Conservation (phyloP, 192 early-diverging fungal genomes). For the Martensiomyces pterosporus region DNA sequence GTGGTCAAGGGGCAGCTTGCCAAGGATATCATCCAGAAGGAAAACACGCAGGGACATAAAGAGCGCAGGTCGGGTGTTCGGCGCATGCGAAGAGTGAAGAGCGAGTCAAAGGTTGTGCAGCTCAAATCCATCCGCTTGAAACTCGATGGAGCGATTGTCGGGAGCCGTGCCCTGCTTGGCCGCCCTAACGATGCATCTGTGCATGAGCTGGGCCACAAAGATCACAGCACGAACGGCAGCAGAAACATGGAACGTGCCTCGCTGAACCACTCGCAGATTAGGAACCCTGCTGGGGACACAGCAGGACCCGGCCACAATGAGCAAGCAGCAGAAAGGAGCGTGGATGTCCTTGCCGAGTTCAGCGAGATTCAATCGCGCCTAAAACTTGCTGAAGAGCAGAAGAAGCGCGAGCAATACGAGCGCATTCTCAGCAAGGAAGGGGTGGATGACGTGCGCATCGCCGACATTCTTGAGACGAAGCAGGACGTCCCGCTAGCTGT, state of each 20-base stretch:
- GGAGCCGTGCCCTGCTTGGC: slow-evolving; percentile 8
- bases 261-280: too few relatives aligned
- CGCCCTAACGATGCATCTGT: neutral
- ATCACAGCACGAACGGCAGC: neutral
- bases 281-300: too few relatives aligned
- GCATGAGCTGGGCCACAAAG: neutral
- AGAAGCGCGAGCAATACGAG: slow-evolving; percentile 20
- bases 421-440: slow-evolving; percentile 31
- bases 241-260: neutral
- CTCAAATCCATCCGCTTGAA: slow-evolving; percentile 43
- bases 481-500: slow-evolving; percentile 34
- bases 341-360: slow-evolving; percentile 25
- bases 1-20: slow-evolving; percentile 32
- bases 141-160: slow-evolving; percentile 32
- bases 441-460: slow-evolving; percentile 36
- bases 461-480: slow-evolving; percentile 38
- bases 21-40: slow-evolving; percentile 26
- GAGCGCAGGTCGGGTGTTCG: slow-evolving; percentile 19
- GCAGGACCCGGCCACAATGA: too few relatives aligned
- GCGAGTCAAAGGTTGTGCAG: slow-evolving; percentile 38
- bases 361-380: slow-evolving; percentile 32
- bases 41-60: neutral
- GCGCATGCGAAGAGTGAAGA: slow-evolving; percentile 37
- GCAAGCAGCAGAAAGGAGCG: too few relatives aligned
- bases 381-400: slow-evolving; percentile 26